phyloP scores from a whole-genome alignment of 768 basidiomycete species.

The Trichaptum fuscoviolaceum region DNA sequence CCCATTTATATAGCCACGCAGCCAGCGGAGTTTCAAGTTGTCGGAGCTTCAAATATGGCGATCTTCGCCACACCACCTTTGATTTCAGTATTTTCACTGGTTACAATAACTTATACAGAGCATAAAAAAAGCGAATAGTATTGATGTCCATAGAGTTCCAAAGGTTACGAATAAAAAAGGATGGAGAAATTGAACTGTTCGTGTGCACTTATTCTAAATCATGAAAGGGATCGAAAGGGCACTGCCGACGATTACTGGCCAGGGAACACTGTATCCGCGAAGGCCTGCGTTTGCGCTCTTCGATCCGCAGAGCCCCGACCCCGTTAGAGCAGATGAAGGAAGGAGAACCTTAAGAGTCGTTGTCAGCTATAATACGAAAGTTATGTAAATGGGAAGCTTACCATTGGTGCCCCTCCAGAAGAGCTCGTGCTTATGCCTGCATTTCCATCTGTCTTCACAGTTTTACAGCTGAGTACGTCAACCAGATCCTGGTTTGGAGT shows the following conservation, averaged over 20 bases:
- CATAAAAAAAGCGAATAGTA: not conserved
- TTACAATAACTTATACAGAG: not conserved
- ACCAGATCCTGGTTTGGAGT: conserved; percentile 37
- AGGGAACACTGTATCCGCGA: not conserved
- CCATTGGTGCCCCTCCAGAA: not conserved
- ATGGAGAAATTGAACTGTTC: not conserved
- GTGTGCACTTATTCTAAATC: not conserved
- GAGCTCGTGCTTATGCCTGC: conserved; percentile 35
- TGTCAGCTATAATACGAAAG: not conserved
- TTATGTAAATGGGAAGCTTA: not conserved
- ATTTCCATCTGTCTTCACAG: conserved; percentile 28
- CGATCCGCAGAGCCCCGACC: conserved; percentile 2
- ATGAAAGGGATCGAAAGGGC: not conserved
- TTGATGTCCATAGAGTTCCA: not conserved
- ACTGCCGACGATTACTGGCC: not conserved
- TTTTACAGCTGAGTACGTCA: conserved; percentile 47
- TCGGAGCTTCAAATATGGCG: not conserved
- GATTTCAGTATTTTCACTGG: not conserved
- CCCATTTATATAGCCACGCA: not conserved
- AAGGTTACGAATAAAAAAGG: not conserved
- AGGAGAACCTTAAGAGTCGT: not conserved
- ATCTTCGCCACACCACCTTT: not conserved
- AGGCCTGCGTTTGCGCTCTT: not conserved
- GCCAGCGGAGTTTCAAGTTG: not conserved
- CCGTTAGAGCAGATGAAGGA: not conserved